Percentiles rank a stretch among this genome's conserved stretches.
Conservation (phyloP, 1,139 yeast species). For the Saccharomyces pastorianus region DNA sequence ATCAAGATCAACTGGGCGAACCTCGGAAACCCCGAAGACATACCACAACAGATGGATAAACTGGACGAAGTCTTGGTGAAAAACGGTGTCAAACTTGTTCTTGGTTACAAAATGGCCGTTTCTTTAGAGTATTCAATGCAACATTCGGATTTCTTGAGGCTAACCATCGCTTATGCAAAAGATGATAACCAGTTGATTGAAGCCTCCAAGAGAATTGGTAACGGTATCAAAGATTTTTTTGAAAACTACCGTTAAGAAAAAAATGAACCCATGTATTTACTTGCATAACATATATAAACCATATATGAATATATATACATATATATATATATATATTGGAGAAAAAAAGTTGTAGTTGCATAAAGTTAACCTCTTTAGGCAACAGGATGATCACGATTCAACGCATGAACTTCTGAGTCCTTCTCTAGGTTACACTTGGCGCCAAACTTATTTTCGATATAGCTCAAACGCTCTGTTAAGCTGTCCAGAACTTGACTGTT, state of each 20-base stretch:
- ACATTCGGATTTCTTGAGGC: constrained; percentile 41
- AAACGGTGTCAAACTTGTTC: constrained; percentile 43
- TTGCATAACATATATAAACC: not conserved
- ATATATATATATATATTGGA: too few species aligned
- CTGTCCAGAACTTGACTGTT: constrained; percentile 18
- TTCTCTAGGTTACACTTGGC: constrained; percentile 13
- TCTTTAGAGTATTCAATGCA: constrained; percentile 31
- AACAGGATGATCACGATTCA: not conserved
- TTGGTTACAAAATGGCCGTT: constrained; percentile 46
- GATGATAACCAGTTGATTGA: constrained; percentile 40
- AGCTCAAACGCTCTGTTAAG: constrained; percentile 20
- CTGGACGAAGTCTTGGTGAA: constrained; percentile 21
- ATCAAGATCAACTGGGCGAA: constrained; percentile 37
- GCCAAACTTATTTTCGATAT: constrained; percentile 20
- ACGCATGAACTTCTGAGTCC: constrained; percentile 20
- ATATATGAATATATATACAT: too few species aligned
- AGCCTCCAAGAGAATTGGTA: constrained; percentile 42
- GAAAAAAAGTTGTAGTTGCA: not conserved
- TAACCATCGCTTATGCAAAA: constrained; percentile 48
- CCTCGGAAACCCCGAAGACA: constrained; percentile 32
- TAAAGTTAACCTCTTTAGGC: not conserved
- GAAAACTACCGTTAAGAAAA: not conserved
- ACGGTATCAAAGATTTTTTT: constrained; percentile 43
- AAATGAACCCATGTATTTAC: not conserved
- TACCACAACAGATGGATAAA: constrained; percentile 17